Conservation (phyloP, 345 rosid species). For the Diplotaxis tenuifolia region DNA sequence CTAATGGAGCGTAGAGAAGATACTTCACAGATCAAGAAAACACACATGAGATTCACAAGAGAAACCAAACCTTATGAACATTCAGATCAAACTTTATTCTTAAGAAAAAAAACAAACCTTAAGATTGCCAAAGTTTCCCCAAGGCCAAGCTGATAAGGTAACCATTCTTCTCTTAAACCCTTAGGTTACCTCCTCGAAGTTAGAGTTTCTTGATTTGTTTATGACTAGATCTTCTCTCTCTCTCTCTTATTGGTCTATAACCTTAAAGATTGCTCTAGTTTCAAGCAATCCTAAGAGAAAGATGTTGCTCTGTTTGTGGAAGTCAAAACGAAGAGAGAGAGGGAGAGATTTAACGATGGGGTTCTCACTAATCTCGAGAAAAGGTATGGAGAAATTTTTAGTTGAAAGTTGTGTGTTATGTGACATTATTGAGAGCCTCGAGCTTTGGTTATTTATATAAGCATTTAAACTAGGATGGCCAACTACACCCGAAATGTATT, state of each 20-base stretch:
- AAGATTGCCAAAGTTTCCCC: slow-evolving; percentile 74
- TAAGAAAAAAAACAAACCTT: slow-evolving; percentile 49
- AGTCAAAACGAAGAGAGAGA: neutral
- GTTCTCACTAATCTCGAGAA: slow-evolving; percentile 6
- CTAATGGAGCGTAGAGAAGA: slow-evolving; percentile 71
- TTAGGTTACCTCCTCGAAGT: neutral
- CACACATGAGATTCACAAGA: slow-evolving; percentile 18
- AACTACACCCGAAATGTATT: slow-evolving; percentile 17
- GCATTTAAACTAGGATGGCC: slow-evolving; percentile 27
- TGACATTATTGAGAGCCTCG: slow-evolving; percentile 22
- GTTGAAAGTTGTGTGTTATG: slow-evolving; percentile 20
- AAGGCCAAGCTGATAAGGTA: slow-evolving; percentile 82
- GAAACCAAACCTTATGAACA: neutral
- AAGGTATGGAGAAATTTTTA: neutral
- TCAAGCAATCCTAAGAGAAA: slow-evolving; percentile 9
- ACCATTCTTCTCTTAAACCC: slow-evolving; percentile 38
- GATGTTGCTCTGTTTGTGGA: slow-evolving; percentile 19
- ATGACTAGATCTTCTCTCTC: slow-evolving; percentile 7
- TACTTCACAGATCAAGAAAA: slow-evolving; percentile 47
- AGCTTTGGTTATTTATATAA: slow-evolving; percentile 35
- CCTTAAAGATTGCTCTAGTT: slow-evolving; percentile 24
- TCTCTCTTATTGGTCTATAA: slow-evolving; percentile 19
- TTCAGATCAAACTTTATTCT: neutral
- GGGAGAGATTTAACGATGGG: slow-evolving; percentile 1
- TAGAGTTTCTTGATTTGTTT: neutral